phyloP scores from a whole-genome alignment of 2,329 filamentous ascomycete species.

The Diplocarpon mali region DNA sequence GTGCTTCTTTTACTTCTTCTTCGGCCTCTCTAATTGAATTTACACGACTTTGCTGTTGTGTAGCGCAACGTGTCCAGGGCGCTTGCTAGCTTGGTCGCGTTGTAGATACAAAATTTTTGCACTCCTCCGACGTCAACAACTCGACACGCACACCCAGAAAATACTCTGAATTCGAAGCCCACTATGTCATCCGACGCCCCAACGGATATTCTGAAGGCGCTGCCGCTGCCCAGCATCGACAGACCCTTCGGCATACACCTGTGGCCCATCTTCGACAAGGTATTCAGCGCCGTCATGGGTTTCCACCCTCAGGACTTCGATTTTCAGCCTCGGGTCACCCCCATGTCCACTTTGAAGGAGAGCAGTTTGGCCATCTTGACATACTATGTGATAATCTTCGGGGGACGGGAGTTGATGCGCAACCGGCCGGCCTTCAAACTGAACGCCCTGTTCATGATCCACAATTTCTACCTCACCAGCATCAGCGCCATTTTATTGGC shows the following conservation, averaged over 20 bases:
- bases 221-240: slow-evolving; percentile 72
- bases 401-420: slow-evolving; percentile 86
- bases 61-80: slow-evolving; percentile 10
- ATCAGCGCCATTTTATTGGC: slow-evolving; percentile 72
- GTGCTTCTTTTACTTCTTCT: slow-evolving; percentile 7
- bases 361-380: slow-evolving; percentile 69
- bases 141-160: slow-evolving; percentile 1
- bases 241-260: slow-evolving; percentile 82
- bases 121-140: not conserved
- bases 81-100: slow-evolving; percentile 2
- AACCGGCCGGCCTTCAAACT: slow-evolving; percentile 76
- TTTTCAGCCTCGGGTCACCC: slow-evolving; percentile 71
- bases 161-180: slow-evolving; percentile 3
- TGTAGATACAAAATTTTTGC: slow-evolving; percentile 2
- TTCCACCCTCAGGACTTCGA: slow-evolving; percentile 79
- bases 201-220: slow-evolving; percentile 33
- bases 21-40: slow-evolving; percentile 7
- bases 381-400: slow-evolving; percentile 92
- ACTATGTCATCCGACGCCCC: slow-evolving; percentile 10
- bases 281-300: slow-evolving; percentile 63
- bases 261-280: slow-evolving; percentile 92
- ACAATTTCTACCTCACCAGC: slow-evolving; percentile 88
- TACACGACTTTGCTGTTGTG: slow-evolving; percentile 7
- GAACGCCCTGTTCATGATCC: slow-evolving; percentile 81
- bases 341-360: slow-evolving; percentile 81